Base-by-base conservation (phyloP, 164 flowering plant genomes). In the Protea cynaroides region DNA sequence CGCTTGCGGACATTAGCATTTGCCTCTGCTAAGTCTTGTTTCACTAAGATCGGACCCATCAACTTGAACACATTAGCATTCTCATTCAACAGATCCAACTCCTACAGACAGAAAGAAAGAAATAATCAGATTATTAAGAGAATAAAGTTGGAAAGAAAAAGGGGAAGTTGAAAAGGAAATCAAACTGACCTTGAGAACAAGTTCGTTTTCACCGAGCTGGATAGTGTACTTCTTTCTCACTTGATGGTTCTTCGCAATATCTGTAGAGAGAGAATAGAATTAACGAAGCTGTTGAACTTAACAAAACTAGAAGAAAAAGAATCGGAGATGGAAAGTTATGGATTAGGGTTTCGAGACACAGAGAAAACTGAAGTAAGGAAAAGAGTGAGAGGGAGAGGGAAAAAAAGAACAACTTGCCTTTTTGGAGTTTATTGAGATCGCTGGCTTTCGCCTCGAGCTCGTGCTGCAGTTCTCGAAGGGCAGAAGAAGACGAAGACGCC, bases 21-120 rank as follows among this genome's bases (percentile, higher is more conserved):
- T 0, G 99, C 99, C 75, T 94, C 97, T 0, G 96, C 97, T 75
- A 94, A 76, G 71, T 94, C 99, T 78, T 91, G 99, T 82, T 89
- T 94, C 69, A 94, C 99, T 2, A 94, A 87, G 56, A 94, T 96
- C 4, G 99, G 99, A 11, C 99, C 99, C 0, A 94, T 94, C 87
- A 91, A 71, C 64, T 94, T 94, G 82, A 78, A 94, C 63, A 94
- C 96, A 76, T 88, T 91, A 18, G 97, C 90, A 10, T 79, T 87
- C 52, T 94, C 97, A 2, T 77, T 83, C 80, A 91, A 75, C 74
- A 94, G 66, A 71, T 88, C 96, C 85, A 94, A 75, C 80, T 94
- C 97, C 99, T 94, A 65, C 74, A 68, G 70, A 70, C 19, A 61
- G 36, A 37, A 58, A 21, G 4, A 0, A 56, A 58, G 10, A 58